These are phyloP conservation scores for Rusavskia elegans DNA, from an alignment of 495 filamentous ascomycete species.

Conservation along the genomic window DNA sequence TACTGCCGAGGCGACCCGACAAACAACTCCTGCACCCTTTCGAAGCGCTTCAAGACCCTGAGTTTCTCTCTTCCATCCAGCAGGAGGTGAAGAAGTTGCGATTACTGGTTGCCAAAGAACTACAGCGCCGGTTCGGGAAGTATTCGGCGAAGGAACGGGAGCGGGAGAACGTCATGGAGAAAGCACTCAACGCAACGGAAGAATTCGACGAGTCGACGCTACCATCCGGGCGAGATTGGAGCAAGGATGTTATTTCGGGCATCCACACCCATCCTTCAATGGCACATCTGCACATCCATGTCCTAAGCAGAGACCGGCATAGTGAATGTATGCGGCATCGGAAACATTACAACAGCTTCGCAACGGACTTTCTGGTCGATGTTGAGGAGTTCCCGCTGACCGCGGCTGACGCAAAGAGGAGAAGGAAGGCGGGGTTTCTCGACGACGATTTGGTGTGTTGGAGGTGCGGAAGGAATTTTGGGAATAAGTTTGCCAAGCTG, in stretches of 20 bases:
- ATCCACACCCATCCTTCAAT: slow-evolving; percentile 81
- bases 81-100: slow-evolving; percentile 44
- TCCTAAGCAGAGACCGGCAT: slow-evolving; percentile 58
- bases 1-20: slow-evolving; percentile 56
- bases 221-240: slow-evolving; percentile 64
- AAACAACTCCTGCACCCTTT: slow-evolving; percentile 57
- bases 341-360: slow-evolving; percentile 89
- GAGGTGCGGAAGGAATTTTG: slow-evolving; percentile 66
- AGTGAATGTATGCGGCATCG: slow-evolving; percentile 56
- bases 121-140: slow-evolving; percentile 52
- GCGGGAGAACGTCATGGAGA: slow-evolving; percentile 41
- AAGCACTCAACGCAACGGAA: slow-evolving; percentile 26
- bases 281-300: slow-evolving; percentile 84
- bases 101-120: slow-evolving; percentile 52
- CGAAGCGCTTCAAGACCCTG: slow-evolving; percentile 54
- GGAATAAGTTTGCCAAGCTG: slow-evolving; percentile 50
- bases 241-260: slow-evolving; percentile 56
- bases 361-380: slow-evolving; percentile 69
- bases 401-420: slow-evolving; percentile 38
- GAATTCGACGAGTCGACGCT: slow-evolving; percentile 23
- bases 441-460: slow-evolving; percentile 57
- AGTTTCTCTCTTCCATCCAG: slow-evolving; percentile 51
- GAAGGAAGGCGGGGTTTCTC: slow-evolving; percentile 37
- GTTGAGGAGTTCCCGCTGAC: slow-evolving; percentile 70
- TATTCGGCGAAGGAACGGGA: slow-evolving; percentile 43